Evolutionary conservation across 768 basidiomycete species (phyloP).

Genomic region (Rhizopogon rudus): DNA sequence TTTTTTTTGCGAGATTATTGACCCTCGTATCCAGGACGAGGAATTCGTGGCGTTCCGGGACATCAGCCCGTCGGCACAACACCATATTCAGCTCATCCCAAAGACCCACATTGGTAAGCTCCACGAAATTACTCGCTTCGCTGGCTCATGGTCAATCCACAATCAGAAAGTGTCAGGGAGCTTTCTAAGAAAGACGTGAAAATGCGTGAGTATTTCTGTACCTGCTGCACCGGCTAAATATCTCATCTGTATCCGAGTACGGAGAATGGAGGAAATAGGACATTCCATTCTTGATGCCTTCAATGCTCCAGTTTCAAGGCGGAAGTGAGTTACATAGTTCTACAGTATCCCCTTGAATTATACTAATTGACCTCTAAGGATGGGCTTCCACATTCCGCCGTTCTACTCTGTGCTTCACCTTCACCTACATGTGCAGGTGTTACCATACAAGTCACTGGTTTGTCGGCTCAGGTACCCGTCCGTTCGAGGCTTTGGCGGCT

Average conservation of each 20-base stretch:
- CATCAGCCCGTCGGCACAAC: constrained; percentile 39
- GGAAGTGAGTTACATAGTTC: constrained; percentile 35
- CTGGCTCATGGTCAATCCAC: background rate
- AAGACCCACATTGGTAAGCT: constrained; percentile 45
- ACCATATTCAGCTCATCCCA: constrained; percentile 50
- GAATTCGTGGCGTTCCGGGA: constrained; percentile 50
- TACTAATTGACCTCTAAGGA: constrained; percentile 30
- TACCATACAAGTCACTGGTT: constrained; percentile 51
- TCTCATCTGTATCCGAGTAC: constrained; percentile 27
- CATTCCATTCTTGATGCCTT: constrained; percentile 44
- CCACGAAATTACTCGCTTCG: background rate
- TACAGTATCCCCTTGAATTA: background rate
- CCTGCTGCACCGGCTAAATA: constrained; percentile 15
- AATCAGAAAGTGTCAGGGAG: constrained; percentile 49
- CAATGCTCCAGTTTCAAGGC: constrained; percentile 34
- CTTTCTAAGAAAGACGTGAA: constrained; percentile 39
- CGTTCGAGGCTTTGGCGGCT: constrained; percentile 29
- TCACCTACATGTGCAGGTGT: constrained; percentile 67
- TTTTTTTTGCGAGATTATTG: background rate
- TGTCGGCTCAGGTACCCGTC: constrained; percentile 46
- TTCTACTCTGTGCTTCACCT: constrained; percentile 70
- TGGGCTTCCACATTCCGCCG: constrained; percentile 82
- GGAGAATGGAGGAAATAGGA: constrained; percentile 47
- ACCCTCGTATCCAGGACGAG: constrained; percentile 31
- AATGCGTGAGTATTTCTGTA: constrained; percentile 38